Conservation (phyloP, 805 yeast genomes). For the Candida hungchunana region DNA sequence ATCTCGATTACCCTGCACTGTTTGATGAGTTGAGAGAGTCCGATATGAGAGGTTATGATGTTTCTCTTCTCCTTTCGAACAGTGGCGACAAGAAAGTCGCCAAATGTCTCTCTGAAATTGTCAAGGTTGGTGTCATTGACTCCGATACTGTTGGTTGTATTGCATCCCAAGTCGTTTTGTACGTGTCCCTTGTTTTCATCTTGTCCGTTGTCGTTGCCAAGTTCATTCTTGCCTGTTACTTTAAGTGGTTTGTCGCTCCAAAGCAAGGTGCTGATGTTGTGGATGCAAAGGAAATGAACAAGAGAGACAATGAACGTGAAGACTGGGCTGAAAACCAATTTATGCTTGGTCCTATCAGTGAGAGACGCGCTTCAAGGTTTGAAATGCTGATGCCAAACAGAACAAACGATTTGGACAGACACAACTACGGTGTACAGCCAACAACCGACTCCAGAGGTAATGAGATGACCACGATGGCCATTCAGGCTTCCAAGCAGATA, state of each 20-base stretch:
- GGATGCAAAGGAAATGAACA: conserved; percentile 54
- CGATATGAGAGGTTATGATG: conserved; percentile 69
- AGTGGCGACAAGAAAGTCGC: conserved; percentile 67
- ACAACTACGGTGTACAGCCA: conserved; percentile 10
- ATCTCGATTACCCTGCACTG: conserved; percentile 65
- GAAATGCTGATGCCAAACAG: conserved; percentile 35
- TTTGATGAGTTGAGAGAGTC: conserved; percentile 61
- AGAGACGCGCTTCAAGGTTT: conserved; percentile 26
- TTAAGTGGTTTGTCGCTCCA: conserved; percentile 76
- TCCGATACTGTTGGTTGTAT: conserved; percentile 90
- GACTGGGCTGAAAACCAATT: conserved; percentile 75
- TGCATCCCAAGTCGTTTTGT: conserved; percentile 80
- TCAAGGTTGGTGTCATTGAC: conserved; percentile 87
- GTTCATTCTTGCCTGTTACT: conserved; percentile 83
- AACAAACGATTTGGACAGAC: conserved; percentile 22
- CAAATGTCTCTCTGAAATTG: conserved; percentile 77
- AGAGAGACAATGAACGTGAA: conserved; percentile 67
- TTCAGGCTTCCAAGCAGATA: conserved; percentile 45
- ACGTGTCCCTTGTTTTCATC: conserved; percentile 78
- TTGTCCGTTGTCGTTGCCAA: conserved; percentile 73
- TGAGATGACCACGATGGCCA: conserved; percentile 54
- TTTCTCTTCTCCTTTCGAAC: conserved; percentile 66
- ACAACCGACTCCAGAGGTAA: conserved; percentile 21
- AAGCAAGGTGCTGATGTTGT: conserved; percentile 74
- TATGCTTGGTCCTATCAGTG: conserved; percentile 45